phyloP scores from a whole-genome alignment of 306 rosid species.

The Vachellia collinsii region DNA sequence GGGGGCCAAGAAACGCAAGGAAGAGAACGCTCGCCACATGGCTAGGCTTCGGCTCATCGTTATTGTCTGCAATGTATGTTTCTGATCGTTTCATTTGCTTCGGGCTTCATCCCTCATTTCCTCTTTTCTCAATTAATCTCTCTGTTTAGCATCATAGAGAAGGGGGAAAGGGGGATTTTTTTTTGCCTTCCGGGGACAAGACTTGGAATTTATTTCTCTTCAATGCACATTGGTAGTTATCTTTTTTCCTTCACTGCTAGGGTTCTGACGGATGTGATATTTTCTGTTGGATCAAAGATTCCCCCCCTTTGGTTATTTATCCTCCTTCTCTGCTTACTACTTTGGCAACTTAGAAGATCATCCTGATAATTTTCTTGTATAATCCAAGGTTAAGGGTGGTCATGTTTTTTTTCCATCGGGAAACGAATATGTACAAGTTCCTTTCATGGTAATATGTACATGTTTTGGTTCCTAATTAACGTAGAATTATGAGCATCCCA shows the following conservation, averaged over 20 bases:
- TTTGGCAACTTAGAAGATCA: neutral
- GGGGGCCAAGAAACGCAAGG: constrained; percentile 97
- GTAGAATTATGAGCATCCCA: constrained; percentile 7
- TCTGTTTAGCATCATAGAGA: neutral
- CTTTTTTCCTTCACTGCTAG: neutral
- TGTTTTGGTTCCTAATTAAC: neutral
- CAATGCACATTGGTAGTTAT: neutral
- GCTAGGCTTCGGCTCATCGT: constrained; percentile 67
- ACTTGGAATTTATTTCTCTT: neutral
- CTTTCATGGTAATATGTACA: too few relatives aligned
- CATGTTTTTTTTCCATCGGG: neutral
- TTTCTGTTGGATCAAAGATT: neutral
- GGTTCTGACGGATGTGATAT: constrained; percentile 11
- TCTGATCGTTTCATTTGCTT: neutral
- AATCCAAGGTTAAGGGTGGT: neutral
- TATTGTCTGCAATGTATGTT: constrained; percentile 72
- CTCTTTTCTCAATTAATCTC: neutral
- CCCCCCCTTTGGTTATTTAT: neutral
- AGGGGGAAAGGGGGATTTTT: neutral
- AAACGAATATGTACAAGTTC: neutral
- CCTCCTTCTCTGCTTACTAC: neutral
- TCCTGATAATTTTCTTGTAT: neutral
- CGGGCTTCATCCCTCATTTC: neutral
- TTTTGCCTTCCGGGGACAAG: neutral
- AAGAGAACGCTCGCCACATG: constrained; percentile 90